phyloP scores from a whole-genome alignment of 2,329 filamentous ascomycete species.

The Aspergillus neotritici region DNA sequence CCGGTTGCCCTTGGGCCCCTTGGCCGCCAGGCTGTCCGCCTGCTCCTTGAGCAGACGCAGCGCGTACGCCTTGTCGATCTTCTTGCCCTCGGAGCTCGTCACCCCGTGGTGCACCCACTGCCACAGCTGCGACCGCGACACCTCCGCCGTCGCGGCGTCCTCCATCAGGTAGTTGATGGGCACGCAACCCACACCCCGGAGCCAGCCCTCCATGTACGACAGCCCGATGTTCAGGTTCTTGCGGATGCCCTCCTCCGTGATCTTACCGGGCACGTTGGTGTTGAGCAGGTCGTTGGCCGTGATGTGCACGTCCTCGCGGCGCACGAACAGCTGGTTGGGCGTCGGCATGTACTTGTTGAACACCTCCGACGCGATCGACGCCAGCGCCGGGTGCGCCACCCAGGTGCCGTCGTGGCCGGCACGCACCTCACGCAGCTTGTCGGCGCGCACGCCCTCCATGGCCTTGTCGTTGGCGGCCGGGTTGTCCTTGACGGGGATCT shows the following conservation, averaged over 20 bases:
- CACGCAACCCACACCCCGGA: conserved; percentile 89
- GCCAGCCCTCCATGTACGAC: conserved; percentile 98
- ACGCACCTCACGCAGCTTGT: conserved; percentile 92
- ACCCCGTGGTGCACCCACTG: conserved; percentile 79
- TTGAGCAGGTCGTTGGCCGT: conserved; percentile 87
- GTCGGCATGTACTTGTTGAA: conserved; percentile 99
- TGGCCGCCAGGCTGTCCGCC: conserved; percentile 65
- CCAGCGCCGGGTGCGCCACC: conserved; percentile 94
- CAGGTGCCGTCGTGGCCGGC: conserved; percentile 96
- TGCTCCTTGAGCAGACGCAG: conserved; percentile 82
- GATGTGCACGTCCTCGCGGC: conserved; percentile 82
- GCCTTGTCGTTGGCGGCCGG: conserved; percentile 83
- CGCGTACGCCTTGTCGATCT: conserved; percentile 86
- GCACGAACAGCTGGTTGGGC: conserved; percentile 89
- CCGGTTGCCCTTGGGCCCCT: conserved; percentile 84
- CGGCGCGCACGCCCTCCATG: conserved; percentile 86
- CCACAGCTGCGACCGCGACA: conserved; percentile 91
- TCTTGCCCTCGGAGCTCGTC: conserved; percentile 79
- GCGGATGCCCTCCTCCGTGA: conserved; percentile 91
- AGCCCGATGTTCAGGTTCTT: conserved; percentile 98
- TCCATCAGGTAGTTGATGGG: conserved; percentile 99
- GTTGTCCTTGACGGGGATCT: conserved; percentile 98
- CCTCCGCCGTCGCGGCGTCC: conserved; percentile 94
- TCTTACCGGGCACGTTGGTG: conserved; percentile 90
- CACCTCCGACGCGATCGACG: conserved; percentile 77